A percentile compares a stretch with the other conserved stretches of the same genome.
These are phyloP conservation scores for Mycena leptocephala DNA, from an alignment of 768 basidiomycete genomes.

Conservation along the genomic window DNA sequence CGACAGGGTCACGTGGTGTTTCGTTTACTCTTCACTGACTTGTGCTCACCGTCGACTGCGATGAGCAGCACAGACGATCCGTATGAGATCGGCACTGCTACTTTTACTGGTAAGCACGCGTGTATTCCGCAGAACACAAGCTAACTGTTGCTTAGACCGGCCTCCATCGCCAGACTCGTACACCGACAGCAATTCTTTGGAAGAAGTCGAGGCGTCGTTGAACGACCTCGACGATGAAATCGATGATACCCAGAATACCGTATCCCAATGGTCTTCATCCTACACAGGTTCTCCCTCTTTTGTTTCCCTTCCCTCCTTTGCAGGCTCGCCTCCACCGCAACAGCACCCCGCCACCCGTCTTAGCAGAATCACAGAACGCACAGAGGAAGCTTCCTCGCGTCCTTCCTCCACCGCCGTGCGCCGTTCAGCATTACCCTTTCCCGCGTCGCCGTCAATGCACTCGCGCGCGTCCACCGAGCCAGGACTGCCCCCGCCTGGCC, in stretches of 20 bases:
- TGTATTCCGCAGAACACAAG: background rate
- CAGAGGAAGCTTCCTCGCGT: slow-evolving; percentile 82
- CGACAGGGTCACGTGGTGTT: slow-evolving; percentile 30
- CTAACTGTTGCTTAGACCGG: background rate
- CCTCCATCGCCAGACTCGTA: slow-evolving; percentile 51
- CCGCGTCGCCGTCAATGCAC: slow-evolving; percentile 62
- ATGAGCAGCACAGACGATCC: slow-evolving; percentile 48
- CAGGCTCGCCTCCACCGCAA: slow-evolving; percentile 51
- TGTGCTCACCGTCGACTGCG: too few relatives aligned
- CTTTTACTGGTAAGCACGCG: slow-evolving; percentile 47
- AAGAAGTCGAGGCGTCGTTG: slow-evolving; percentile 82
- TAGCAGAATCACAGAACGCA: slow-evolving; percentile 87
- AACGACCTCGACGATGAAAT: slow-evolving; percentile 79
- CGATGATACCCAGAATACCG: slow-evolving; percentile 75
- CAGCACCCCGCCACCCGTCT: slow-evolving; percentile 64
- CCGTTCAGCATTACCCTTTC: slow-evolving; percentile 12
- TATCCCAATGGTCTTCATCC: slow-evolving; percentile 75
- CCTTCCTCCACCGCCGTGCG: slow-evolving; percentile 62
- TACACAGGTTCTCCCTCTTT: slow-evolving; percentile 67
- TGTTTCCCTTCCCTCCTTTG: slow-evolving; percentile 59
- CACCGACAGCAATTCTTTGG: slow-evolving; percentile 72
- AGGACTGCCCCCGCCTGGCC: slow-evolving; percentile 68
- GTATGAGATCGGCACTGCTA: slow-evolving; percentile 64
- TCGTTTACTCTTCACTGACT: slow-evolving; percentile 11
- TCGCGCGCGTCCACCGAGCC: slow-evolving; percentile 75